Conservation (phyloP, 108 stramenopile genomes). For the Cyclotella choctawhatcheeana region DNA sequence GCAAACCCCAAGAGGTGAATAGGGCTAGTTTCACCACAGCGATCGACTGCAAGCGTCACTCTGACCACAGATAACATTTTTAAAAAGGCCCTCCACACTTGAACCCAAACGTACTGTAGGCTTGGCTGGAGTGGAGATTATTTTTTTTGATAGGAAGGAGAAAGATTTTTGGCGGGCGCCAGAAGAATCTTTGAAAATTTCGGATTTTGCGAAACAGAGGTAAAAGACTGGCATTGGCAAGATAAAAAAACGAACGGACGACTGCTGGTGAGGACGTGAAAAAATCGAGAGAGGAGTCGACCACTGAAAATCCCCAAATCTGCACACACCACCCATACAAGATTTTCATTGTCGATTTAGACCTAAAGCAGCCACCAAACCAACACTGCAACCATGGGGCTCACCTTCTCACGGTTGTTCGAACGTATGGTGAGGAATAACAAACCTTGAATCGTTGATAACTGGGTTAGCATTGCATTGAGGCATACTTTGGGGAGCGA, state of each 20-base stretch:
- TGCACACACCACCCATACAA: too few relatives aligned
- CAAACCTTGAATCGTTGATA: not conserved
- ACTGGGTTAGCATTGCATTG: not conserved
- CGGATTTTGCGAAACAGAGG: not conserved
- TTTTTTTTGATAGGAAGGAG: not conserved
- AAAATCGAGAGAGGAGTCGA: too few relatives aligned
- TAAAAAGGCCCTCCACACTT: too few relatives aligned
- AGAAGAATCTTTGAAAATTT: not conserved
- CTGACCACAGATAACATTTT: too few relatives aligned
- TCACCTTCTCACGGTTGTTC: constrained; percentile 88
- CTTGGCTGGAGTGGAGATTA: not conserved
- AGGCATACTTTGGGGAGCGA: not conserved
- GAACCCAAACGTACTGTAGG: too few relatives aligned
- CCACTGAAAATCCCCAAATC: too few relatives aligned
- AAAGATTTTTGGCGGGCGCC: not conserved
- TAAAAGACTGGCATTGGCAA: not conserved
- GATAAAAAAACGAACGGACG: not conserved
- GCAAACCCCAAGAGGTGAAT: not conserved
- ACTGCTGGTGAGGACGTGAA: too few relatives aligned
- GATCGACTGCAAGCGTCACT: too few relatives aligned
- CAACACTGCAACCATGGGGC: constrained; percentile 76
- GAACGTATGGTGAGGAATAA: constrained; percentile 84
- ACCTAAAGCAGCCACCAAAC: too few relatives aligned
- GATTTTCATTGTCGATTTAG: too few relatives aligned
- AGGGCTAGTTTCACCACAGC: not conserved